A percentile compares a stretch with the other conserved stretches of the same genome.
Conservation (phyloP, 2,329 filamentous ascomycete species). For the Ustilaginoidea virens region DNA sequence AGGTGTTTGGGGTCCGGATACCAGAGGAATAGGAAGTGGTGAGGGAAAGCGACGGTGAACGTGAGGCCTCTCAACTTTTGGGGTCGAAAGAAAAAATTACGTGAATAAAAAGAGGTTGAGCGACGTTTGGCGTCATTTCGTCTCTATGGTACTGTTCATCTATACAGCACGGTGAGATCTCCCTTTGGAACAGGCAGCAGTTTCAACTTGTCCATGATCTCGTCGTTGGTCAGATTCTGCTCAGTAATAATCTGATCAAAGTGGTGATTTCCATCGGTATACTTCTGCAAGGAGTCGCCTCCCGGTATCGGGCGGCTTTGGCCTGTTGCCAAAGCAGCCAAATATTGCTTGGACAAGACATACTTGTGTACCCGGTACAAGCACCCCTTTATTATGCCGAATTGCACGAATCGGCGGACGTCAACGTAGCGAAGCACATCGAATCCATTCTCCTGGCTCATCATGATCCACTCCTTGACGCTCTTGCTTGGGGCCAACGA, state of each 20-base stretch:
- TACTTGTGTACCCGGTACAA: conserved; percentile 90
- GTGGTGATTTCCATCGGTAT: conserved; percentile 58
- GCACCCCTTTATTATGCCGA: conserved; percentile 89
- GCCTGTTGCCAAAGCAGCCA: conserved; percentile 39
- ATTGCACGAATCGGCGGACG: conserved; percentile 81
- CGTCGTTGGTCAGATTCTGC: conserved; percentile 51
- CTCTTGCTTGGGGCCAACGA: conserved; percentile 69
- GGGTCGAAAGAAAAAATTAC: too few relatives aligned
- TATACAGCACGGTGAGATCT: conserved; percentile 39
- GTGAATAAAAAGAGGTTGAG: too few relatives aligned
- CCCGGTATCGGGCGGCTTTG: conserved; percentile 25
- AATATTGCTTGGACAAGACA: conserved; percentile 52
- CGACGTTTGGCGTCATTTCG: too few relatives aligned
- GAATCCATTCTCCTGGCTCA: conserved; percentile 51
- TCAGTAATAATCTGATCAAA: conserved; percentile 77
- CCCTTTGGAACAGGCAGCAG: conserved; percentile 34
- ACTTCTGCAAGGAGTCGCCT: conserved; percentile 43
- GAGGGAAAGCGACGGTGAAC: too few relatives aligned
- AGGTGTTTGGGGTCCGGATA: too few relatives aligned
- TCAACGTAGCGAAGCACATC: conserved; percentile 64
- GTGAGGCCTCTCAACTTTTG: too few relatives aligned
- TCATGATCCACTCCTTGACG: conserved; percentile 74
- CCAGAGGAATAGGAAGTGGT: too few relatives aligned
- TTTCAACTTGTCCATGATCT: conserved; percentile 54
- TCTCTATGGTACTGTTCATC: conserved; percentile 16